These are phyloP conservation scores for Alternaria arborescens DNA, from an alignment of 2,329 filamentous ascomycete genomes.

Conservation along the genomic window DNA sequence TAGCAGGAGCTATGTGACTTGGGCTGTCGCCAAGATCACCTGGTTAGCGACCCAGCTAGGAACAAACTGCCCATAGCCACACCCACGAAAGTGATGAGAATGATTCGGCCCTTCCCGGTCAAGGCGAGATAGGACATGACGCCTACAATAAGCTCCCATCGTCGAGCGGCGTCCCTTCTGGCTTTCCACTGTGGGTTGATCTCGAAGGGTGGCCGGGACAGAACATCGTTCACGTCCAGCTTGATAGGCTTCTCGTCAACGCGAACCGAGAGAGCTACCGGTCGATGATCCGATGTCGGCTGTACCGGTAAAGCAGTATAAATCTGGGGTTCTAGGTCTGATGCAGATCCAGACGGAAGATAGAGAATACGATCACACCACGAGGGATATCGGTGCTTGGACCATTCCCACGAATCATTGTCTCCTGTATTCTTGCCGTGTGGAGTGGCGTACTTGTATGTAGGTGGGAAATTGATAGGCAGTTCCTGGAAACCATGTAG, in stretches of 20 bases:
- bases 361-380: constrained; percentile 95
- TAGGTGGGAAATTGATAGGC: constrained; percentile 81
- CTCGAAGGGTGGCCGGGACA: constrained; percentile 63
- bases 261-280: constrained; percentile 75
- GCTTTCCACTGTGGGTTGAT: constrained; percentile 66
- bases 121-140: constrained; percentile 62
- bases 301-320: constrained; percentile 83
- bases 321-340: constrained; percentile 62
- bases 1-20: background rate
- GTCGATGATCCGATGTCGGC: constrained; percentile 85
- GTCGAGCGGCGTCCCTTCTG: constrained; percentile 62
- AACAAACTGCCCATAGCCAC: constrained; percentile 38
- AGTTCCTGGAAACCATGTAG: constrained; percentile 82
- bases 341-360: constrained; percentile 58
- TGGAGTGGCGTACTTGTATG: constrained; percentile 80
- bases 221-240: constrained; percentile 46
- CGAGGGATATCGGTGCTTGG: constrained; percentile 79
- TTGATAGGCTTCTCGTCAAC: constrained; percentile 66
- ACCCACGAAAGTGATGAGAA: constrained; percentile 47
- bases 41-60: constrained; percentile 30
- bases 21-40: constrained; percentile 11
- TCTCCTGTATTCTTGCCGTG: constrained; percentile 29
- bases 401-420: constrained; percentile 71
- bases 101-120: constrained; percentile 57
- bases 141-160: constrained; percentile 68